phyloP scores from a whole-genome alignment of 2,329 filamentous ascomycete genomes.

The Aspergillus quadrilineatus region DNA sequence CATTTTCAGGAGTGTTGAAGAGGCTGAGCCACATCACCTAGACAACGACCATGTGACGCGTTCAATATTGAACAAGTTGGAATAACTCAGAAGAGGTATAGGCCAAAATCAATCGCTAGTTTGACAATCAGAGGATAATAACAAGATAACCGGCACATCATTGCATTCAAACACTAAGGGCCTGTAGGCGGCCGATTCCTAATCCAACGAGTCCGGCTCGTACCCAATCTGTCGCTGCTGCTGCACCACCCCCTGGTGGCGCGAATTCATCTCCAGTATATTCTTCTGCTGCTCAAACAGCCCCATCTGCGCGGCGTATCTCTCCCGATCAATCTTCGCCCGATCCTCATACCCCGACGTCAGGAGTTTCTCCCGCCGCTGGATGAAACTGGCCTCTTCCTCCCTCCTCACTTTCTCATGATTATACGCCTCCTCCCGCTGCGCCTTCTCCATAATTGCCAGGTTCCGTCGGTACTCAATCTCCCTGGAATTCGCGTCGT shows the following conservation, averaged over 20 bases:
- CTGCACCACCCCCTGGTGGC: background rate
- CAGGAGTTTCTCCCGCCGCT: conserved; percentile 3
- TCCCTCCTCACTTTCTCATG: conserved; percentile 9
- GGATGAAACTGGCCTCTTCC: background rate
- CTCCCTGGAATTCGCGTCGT: conserved; percentile 4
- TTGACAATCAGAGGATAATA: background rate
- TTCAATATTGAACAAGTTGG: no score
- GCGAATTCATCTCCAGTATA: conserved; percentile 4
- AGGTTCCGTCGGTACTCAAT: conserved; percentile 8
- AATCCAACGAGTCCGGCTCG: conserved; percentile 4
- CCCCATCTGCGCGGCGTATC: conserved; percentile 4
- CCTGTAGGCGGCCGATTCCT: no score
- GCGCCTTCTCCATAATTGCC: background rate
- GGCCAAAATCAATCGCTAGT: background rate
- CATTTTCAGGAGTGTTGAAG: no score
- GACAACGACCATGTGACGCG: no score
- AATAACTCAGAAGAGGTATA: no score
- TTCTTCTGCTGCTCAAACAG: conserved; percentile 11
- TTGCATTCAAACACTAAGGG: no score
- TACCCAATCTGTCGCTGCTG: conserved; percentile 4
- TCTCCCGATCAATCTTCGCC: conserved; percentile 9
- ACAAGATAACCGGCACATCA: background rate
- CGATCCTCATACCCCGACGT: conserved; percentile 9
- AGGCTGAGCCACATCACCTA: no score
- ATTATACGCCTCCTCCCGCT: conserved; percentile 5